Evolutionary conservation across 768 basidiomycete species (phyloP).

Genomic region (Strobilomyces confusus): DNA sequence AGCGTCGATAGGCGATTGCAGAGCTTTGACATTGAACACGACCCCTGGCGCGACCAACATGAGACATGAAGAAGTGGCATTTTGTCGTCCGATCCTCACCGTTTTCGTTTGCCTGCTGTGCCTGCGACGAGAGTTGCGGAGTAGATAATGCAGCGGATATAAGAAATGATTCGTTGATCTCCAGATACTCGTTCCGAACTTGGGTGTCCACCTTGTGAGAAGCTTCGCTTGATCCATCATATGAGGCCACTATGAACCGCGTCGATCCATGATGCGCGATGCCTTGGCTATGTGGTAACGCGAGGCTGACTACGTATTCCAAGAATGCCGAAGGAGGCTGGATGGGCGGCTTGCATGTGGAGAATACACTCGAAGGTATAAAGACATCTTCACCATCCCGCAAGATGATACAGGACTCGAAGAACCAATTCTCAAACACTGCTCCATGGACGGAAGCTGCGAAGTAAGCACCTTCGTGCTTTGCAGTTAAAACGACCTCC

Average conservation of each 20-base stretch:
- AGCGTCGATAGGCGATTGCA: slow-evolving; percentile 32
- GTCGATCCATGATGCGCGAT: slow-evolving; percentile 46
- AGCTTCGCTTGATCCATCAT: slow-evolving; percentile 11
- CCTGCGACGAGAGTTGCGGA: slow-evolving; percentile 9
- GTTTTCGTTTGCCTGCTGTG: neutral
- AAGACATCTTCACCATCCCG: slow-evolving; percentile 46
- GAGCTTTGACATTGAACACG: slow-evolving; percentile 28
- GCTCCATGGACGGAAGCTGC: slow-evolving; percentile 34
- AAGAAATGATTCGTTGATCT: slow-evolving; percentile 73
- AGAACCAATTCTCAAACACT: slow-evolving; percentile 43
- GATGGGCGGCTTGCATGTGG: slow-evolving; percentile 15
- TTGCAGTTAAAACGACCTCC: slow-evolving; percentile 50
- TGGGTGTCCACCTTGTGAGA: slow-evolving; percentile 4
- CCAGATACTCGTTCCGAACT: slow-evolving; percentile 42
- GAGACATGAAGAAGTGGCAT: neutral
- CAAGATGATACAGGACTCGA: slow-evolving; percentile 41
- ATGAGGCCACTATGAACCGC: slow-evolving; percentile 46
- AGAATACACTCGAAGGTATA: slow-evolving; percentile 18
- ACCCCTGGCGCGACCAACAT: slow-evolving; percentile 4
- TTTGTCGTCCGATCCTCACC: slow-evolving; percentile 2
- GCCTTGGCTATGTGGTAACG: slow-evolving; percentile 76
- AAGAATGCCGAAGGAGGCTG: slow-evolving; percentile 20
- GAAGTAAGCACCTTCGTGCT: slow-evolving; percentile 47
- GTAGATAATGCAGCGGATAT: slow-evolving; percentile 44
- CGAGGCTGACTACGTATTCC: slow-evolving; percentile 51